Conservation (phyloP, 306 rosid species). For the Lablab purpureus region DNA sequence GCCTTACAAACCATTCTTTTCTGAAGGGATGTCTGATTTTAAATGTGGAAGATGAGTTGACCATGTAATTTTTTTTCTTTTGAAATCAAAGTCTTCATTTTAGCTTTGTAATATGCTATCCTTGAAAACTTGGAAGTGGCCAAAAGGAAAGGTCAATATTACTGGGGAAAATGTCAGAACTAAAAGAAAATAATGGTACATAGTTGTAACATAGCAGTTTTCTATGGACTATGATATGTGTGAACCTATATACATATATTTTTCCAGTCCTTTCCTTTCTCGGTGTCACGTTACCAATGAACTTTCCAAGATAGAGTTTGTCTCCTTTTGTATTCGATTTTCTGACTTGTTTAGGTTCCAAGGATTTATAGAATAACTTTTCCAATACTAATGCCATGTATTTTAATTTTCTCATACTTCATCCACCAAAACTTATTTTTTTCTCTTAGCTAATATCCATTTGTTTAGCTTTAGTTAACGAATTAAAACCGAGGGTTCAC, state of each 20-base stretch:
- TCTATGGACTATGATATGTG: constrained; percentile 16
- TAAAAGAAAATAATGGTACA: not conserved
- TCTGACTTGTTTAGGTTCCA: not conserved
- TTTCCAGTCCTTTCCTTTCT: not conserved
- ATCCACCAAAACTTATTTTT: too few species aligned
- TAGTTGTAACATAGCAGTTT: not conserved
- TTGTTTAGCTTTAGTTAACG: too few species aligned
- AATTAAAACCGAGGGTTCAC: too few species aligned
- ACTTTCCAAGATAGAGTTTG: constrained; percentile 20
- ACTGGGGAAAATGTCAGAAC: constrained; percentile 25
- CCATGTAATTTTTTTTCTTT: not conserved
- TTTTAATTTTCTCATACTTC: not conserved
- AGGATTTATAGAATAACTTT: not conserved
- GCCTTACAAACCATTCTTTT: not conserved
- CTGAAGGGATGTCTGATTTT: not conserved
- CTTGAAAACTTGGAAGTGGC: constrained; percentile 2
- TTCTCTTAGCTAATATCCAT: too few species aligned
- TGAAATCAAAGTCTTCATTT: not conserved
- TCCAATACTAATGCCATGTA: not conserved
- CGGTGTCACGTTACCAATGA: constrained; percentile 17
- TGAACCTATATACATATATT: not conserved
- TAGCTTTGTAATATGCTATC: not conserved
- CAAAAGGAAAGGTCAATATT: constrained; percentile 13
- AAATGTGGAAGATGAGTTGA: not conserved
- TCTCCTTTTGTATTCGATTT: constrained; percentile 14